A percentile compares a stretch with the other conserved stretches of the same genome.
phyloP scores from a whole-genome alignment of 2,329 filamentous ascomycete genomes.

The Lithohypha guttulata region DNA sequence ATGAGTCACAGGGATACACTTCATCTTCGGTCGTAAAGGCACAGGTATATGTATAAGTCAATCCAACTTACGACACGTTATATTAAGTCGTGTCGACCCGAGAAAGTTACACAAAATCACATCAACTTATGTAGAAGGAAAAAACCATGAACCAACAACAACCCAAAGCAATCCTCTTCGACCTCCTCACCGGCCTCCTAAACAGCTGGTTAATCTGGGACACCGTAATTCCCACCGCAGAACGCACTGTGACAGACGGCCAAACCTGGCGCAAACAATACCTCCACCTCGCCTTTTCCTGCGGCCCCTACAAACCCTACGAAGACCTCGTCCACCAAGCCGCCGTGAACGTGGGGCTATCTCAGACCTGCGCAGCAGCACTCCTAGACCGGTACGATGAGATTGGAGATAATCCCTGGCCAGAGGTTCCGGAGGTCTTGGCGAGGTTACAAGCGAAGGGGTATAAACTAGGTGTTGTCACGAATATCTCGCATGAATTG shows the following conservation, averaged over 20 bases:
- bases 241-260: conserved; percentile 13
- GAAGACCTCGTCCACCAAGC: conserved; percentile 25
- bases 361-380: conserved; percentile 22
- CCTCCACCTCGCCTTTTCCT: conserved; percentile 29
- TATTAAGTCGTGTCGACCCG: too few relatives aligned
- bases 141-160: too few relatives aligned
- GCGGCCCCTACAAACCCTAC: conserved; percentile 27
- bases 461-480: conserved; percentile 29
- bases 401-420: conserved; percentile 23
- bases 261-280: conserved; percentile 30
- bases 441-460: conserved; percentile 22
- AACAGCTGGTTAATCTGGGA: conserved; percentile 33
- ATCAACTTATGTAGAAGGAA: too few relatives aligned
- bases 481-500: conserved; percentile 30
- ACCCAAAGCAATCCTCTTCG: conserved; percentile 29
- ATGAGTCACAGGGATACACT: too few relatives aligned
- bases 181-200: conserved; percentile 32
- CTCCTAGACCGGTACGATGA: conserved; percentile 24
- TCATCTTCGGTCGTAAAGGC: too few relatives aligned
- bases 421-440: conserved; percentile 18
- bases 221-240: conserved; percentile 11
- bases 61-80: too few relatives aligned
- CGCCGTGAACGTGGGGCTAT: conserved; percentile 25
- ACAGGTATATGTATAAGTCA: too few relatives aligned
- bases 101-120: too few relatives aligned